Evolutionary conservation across 148 eudicot genomes (phyloP), one percentile per base, ranked within the genome.

Genomic region (Vaccinium vitisidaea): DNA sequence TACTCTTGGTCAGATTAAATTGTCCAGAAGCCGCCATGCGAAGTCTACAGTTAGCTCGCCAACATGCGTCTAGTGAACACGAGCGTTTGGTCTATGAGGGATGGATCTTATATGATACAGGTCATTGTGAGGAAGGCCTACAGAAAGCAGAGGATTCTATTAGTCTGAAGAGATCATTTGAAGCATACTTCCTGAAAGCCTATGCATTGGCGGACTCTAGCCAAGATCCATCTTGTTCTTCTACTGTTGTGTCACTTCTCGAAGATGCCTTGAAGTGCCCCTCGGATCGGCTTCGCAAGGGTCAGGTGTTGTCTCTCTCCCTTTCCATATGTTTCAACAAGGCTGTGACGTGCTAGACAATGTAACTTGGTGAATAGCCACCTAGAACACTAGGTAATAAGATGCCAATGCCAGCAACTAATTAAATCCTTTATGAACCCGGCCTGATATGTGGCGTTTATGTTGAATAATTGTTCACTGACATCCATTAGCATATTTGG

Each of bases 21-120:
- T 97, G 98, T 86, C 99, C 97, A 23, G 95, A 97, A 90, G 98
- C 99, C 81, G 99, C 99, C 67, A 97, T 97, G 99, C 88, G 94
- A 85, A 97, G 99, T 90, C 90, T 97, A 82, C 94, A 92, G 87
- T 88, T 94, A 84, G 99, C 99, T 61, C 99, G 98, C 75, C 94
- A 95, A 61, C 94, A 93, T 80, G 98, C 98, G 9, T 86, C 93
- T 10, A 89, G 92, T 82, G 93, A 93, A 80, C 90, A 97, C 32
- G 99, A 97, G 87, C 94, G 95, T 25, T 89, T 97, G 70, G 97
- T 97, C 79, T 97, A 95, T 59, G 99, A 97, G 82, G 99, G 99
- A n/a, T 97, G 99, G 99, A 93, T 97, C 83, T 86, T 97, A 73
- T 97, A 97, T 84, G 99, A 97, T 86, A 97, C 98, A 1, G 98